Percentiles rank a stretch among this genome's conserved stretches.
These are phyloP conservation scores for Fusarium sp. DNA, from an alignment of 2,329 filamentous ascomycete genomes.

Conservation along the genomic window DNA sequence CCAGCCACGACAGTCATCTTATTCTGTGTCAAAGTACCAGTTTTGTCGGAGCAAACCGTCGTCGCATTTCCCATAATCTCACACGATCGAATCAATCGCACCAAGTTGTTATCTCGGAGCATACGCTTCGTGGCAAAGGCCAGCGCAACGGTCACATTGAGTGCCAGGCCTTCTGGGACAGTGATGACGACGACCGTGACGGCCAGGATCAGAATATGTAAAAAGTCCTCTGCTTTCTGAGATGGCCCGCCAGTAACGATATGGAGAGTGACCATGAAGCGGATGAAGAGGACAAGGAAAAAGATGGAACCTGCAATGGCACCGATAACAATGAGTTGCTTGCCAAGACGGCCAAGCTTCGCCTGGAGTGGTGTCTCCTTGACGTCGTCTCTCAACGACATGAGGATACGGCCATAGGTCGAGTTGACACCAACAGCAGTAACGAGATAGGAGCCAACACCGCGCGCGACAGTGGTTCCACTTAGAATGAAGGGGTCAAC, in stretches of 20 bases:
- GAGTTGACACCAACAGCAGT: conserved; percentile 79
- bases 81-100: conserved; percentile 66
- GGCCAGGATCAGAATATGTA: conserved; percentile 66
- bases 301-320: conserved; percentile 53
- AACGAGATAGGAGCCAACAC: conserved; percentile 79
- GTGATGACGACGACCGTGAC: conserved; percentile 69
- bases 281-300: conserved; percentile 54
- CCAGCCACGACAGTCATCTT: conserved; percentile 70
- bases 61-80: conserved; percentile 73
- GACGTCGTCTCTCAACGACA: conserved; percentile 79
- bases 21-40: conserved; percentile 71
- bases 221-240: conserved; percentile 64
- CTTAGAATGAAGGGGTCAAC: conserved; percentile 84
- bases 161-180: conserved; percentile 67
- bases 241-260: conserved; percentile 53
- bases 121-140: conserved; percentile 71
- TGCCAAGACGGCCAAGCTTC: conserved; percentile 79
- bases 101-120: conserved; percentile 70
- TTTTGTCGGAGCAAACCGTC: conserved; percentile 72
- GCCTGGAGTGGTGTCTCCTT: conserved; percentile 82
- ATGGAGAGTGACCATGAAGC: conserved; percentile 48
- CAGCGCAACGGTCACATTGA: conserved; percentile 69
- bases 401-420: conserved; percentile 79
- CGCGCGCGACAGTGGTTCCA: conserved; percentile 79
- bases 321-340: conserved; percentile 69